Percentiles rank a stretch among this genome's conserved stretches.
These are phyloP conservation scores for Colletotrichum trifolii DNA, from an alignment of 2,329 filamentous ascomycete genomes.

Conservation along the genomic window DNA sequence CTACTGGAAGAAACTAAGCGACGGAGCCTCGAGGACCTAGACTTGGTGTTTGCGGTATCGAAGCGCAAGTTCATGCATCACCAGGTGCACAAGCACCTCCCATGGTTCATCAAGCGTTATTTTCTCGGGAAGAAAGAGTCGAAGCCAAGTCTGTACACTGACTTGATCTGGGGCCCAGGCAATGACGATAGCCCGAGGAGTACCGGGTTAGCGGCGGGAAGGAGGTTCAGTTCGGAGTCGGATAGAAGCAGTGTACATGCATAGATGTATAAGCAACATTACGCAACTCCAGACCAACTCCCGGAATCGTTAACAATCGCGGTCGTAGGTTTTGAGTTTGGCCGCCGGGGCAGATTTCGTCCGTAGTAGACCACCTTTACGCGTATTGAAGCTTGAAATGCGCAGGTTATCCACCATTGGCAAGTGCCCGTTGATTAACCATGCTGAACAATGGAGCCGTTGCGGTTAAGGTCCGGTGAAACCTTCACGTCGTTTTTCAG, in stretches of 20 bases:
- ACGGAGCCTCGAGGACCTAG: constrained; percentile 53
- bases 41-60: constrained; percentile 50
- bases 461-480: too few relatives aligned
- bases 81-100: constrained; percentile 48
- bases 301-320: background rate
- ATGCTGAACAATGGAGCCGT: too few relatives aligned
- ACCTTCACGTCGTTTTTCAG: too few relatives aligned
- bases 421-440: too few relatives aligned
- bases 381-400: too few relatives aligned
- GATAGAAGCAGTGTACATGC: constrained; percentile 20
- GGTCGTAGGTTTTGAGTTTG: background rate
- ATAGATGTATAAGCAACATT: background rate
- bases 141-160: constrained; percentile 47
- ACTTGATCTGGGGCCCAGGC: constrained; percentile 45
- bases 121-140: constrained; percentile 38
- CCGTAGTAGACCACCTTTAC: background rate
- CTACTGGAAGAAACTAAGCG: constrained; percentile 56
- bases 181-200: background rate
- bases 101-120: constrained; percentile 47
- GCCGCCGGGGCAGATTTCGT: constrained; percentile 2
- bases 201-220: background rate
- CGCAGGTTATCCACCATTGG: too few relatives aligned
- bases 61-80: constrained; percentile 53
- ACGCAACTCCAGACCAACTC: background rate
- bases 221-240: constrained; percentile 14